These are phyloP conservation scores for Paramecium biaurelia DNA, from an alignment of 73 alveolate species.

Conservation along the genomic window DNA sequence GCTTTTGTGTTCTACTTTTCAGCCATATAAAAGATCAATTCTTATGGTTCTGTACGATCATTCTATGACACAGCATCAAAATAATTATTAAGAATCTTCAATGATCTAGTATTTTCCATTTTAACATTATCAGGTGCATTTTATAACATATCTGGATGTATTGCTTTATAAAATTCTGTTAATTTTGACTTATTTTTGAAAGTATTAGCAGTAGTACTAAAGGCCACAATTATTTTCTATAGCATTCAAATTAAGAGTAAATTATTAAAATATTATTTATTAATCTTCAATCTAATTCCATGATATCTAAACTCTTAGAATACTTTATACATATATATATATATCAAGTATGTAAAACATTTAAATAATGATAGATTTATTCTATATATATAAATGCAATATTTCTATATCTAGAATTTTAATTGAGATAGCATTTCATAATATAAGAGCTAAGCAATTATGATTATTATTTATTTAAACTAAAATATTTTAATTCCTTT, in stretches of 20 bases:
- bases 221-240: neutral
- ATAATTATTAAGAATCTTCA: conserved; percentile 32
- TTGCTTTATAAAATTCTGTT: conserved; percentile 60
- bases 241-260: neutral
- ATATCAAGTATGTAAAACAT: no score
- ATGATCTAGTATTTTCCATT: conserved; percentile 56
- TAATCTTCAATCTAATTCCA: neutral
- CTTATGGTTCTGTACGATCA: conserved; percentile 43
- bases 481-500: neutral
- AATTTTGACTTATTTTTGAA: conserved; percentile 46
- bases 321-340: neutral
- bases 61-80: conserved; percentile 57
- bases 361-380: no score
- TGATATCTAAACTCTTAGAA: neutral
- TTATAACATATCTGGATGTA: conserved; percentile 64
- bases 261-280: neutral
- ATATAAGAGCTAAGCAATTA: neutral
- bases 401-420: neutral
- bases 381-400: neutral
- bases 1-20: conserved; percentile 51
- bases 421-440: neutral
- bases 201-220: conserved; percentile 17
- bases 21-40: conserved; percentile 50
- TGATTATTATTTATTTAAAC: neutral
- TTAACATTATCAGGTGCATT: conserved; percentile 66